Evolutionary conservation across 768 basidiomycete genomes (phyloP), one percentile per base, ranked within the genome.

Genomic region (Tremella mesenterica): DNA sequence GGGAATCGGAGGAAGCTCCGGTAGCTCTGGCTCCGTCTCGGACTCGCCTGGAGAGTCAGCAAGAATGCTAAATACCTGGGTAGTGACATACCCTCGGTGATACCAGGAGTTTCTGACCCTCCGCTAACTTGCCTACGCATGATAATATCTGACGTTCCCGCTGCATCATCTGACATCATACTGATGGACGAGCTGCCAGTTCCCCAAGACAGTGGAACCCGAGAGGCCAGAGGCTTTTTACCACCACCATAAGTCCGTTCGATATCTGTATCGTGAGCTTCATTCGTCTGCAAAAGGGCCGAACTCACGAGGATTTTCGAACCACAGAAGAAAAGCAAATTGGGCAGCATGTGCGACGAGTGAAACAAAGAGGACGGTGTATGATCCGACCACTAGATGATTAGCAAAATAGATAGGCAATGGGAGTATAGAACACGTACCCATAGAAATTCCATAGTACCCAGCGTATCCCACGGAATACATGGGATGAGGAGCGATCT

Each of bases 261-360:
- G 57, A 95, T 95, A 69, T 95, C 89, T 92, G 34, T 12, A 26
- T 13, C n/a, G 28, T 54, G 30, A 52, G 38, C 38, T 43, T 44
- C 8, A 21, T n/a, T 14, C 33, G 6, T 13, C 6, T 10, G 18
- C 3, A 12, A 34, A 16, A 2, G 26, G 8, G 31, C 13, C 10
- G 16, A 20, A 33, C 45, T 49, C 29, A 93, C 91, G 95, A 57
- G 95, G 93, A 66, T 93, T 97, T 76, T 97, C 95, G 65, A 99
- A 97, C 73, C 84, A 84, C 14, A 91, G 79, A 48, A 99, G 77
- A 80, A 99, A 99, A 1, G 85, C 90, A 72, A 99, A 99, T 64
- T 99, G 95, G 16, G 88, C 86, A 0, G 91, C 88, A 65, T 99
- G 95, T 0, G 87, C 92, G 1, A 83, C 84, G n/a, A 99, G 80